Evolutionary conservation across 306 rosid species (phyloP).

Genomic region (Quercus dentata): DNA sequence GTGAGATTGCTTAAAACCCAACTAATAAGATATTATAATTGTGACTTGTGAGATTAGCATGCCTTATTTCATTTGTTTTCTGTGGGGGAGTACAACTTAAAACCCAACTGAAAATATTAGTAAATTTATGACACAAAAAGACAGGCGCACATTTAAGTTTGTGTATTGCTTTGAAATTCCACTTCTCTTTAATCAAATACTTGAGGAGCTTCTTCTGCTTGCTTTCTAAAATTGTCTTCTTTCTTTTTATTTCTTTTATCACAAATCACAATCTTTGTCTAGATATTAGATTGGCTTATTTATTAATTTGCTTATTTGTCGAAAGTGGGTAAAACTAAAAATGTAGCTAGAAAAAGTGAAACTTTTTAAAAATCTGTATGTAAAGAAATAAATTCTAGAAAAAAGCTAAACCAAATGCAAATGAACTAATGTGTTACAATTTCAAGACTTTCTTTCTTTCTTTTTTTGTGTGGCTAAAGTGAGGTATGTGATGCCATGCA

Average conservation of each 20-base stretch:
- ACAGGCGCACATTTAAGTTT: neutral
- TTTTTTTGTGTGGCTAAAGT: neutral
- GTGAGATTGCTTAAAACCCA: neutral
- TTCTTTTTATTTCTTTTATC: neutral
- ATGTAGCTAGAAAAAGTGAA: too few species aligned
- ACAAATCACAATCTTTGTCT: too few species aligned
- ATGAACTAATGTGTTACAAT: neutral
- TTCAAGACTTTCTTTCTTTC: neutral
- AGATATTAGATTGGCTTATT: too few species aligned
- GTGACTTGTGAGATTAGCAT: neutral
- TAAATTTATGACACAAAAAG: neutral
- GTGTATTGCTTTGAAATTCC: neutral
- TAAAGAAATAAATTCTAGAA: too few species aligned
- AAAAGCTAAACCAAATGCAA: too few species aligned
- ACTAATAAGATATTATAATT: neutral
- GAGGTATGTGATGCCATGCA: conserved; percentile 13
- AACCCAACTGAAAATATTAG: neutral
- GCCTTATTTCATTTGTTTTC: neutral
- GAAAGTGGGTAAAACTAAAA: too few species aligned
- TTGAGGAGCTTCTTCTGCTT: neutral
- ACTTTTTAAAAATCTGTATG: too few species aligned
- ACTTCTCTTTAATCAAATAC: neutral
- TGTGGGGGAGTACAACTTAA: neutral
- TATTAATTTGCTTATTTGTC: too few species aligned
- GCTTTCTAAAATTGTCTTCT: neutral